Percentiles rank a stretch among this genome's conserved stretches.
Evolutionary conservation across 257 asterid species (phyloP).

Genomic region (Gentiana dahurica): DNA sequence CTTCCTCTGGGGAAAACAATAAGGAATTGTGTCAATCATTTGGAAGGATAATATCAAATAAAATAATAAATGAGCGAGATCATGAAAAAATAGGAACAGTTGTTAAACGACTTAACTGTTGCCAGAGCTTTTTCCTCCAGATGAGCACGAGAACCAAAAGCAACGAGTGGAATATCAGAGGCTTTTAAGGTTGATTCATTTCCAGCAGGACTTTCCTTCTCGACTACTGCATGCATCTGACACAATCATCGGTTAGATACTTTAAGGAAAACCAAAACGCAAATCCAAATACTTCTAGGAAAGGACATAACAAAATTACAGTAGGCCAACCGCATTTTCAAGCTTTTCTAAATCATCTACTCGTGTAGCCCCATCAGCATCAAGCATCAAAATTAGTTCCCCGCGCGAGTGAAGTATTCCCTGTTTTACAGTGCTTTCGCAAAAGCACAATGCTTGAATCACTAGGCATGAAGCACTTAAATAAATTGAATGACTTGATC

Average conservation of each 20-base stretch:
- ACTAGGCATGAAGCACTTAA: slow-evolving; percentile 13
- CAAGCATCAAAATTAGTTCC: slow-evolving; percentile 91
- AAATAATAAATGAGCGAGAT: background rate
- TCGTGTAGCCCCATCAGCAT: slow-evolving; percentile 98
- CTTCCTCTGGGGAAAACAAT: slow-evolving; percentile 59
- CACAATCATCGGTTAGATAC: slow-evolving; percentile 31
- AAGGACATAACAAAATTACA: background rate
- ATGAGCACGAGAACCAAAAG: slow-evolving; percentile 99
- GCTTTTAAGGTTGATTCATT: slow-evolving; percentile 43
- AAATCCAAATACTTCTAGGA: background rate
- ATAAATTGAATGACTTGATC: slow-evolving; percentile 1
- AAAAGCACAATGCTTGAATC: slow-evolving; percentile 54
- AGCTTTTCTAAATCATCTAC: slow-evolving; percentile 88
- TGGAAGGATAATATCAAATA: no score
- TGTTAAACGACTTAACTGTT: slow-evolving; percentile 57
- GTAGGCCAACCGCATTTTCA: slow-evolving; percentile 71
- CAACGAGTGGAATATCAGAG: slow-evolving; percentile 70
- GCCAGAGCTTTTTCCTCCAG: slow-evolving; percentile 96
- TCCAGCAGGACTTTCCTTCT: slow-evolving; percentile 41
- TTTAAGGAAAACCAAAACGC: slow-evolving; percentile 5
- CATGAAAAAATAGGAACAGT: slow-evolving; percentile 12
- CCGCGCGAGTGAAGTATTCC: slow-evolving; percentile 99
- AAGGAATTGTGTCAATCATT: background rate
- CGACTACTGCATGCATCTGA: slow-evolving; percentile 83
- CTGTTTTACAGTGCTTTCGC: slow-evolving; percentile 85